A percentile compares a stretch with the other conserved stretches of the same genome.
Conservation (phyloP, 345 rosid genomes). For the Syzygium oleosum region DNA sequence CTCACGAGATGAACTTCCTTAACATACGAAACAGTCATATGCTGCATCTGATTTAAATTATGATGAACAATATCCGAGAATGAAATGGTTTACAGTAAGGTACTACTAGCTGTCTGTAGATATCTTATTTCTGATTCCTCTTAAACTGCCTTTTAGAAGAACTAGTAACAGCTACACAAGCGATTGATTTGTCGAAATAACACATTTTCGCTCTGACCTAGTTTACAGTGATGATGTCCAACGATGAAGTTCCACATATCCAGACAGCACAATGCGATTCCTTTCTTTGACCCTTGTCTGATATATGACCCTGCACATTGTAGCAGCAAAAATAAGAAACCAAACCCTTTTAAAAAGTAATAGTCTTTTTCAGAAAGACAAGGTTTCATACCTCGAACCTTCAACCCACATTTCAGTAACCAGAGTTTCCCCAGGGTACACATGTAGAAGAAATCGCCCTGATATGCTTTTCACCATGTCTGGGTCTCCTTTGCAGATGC, state of each 20-base stretch:
- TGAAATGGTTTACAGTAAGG: neutral
- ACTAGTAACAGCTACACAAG: neutral
- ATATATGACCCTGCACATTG: conserved; percentile 52
- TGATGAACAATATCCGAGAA: neutral
- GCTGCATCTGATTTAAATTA: neutral
- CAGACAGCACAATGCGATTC: conserved; percentile 51
- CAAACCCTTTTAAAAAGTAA: neutral
- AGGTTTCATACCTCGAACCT: conserved; percentile 44
- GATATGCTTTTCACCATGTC: conserved; percentile 47
- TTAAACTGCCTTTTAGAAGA: neutral
- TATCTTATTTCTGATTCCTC: neutral
- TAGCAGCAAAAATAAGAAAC: neutral
- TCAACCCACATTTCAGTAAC: conserved; percentile 84
- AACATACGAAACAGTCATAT: neutral
- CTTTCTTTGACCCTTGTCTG: conserved; percentile 65
- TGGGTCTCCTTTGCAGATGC: conserved; percentile 66
- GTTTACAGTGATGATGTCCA: conserved; percentile 37
- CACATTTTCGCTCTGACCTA: neutral
- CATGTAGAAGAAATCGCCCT: conserved; percentile 69
- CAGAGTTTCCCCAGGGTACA: conserved; percentile 79
- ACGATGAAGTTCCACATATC: conserved; percentile 50
- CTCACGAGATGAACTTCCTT: neutral
- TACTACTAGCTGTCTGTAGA: neutral
- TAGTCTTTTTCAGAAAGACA: neutral
- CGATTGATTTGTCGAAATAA: neutral